Base-by-base conservation (phyloP, 345 rosid genomes). In the Eucalyptus pauciflora region DNA sequence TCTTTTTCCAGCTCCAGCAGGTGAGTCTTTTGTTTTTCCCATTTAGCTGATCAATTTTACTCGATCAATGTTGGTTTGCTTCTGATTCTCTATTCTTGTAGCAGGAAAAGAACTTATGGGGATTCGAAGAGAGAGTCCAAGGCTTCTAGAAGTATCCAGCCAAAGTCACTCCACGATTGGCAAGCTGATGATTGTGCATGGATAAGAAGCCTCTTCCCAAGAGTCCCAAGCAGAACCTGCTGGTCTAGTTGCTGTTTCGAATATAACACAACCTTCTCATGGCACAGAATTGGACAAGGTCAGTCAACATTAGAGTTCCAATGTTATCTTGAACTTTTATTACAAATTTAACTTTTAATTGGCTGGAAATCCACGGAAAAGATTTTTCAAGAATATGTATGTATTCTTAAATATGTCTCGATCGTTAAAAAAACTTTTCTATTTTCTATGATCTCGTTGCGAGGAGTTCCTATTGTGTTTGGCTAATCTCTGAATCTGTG, bases 81-180 rank as follows among this genome's bases (percentile, higher is more conserved):
- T 86, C 87, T 50, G 71, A 33, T 50, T 14, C 37, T 88, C 43
- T 86, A 25, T 89, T 64, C 18, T 80, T 25, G 17, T 88, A 25
- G 45, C 93, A 95, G 96, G 92, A 96, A 94, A 90, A 93, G 95
- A 91, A 45, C 89, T 64, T 87, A 67, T 83, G 91, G 20, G 83
- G 94, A 93, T 90, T 86, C 27, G 2, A 54, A 22, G 60, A 54
- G 60, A 54, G 60, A 54, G 60, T 22, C 60, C 56, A 7, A 89
- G 89, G 81, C 86, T 87, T 89, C 87, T 51, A 91, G 88, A 90
- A 87, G 49, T 88, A 50, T 83, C 50, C 85, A 85, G 86, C 88
- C 54, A 87, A 94, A 92, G 90, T 88, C 58, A 58, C 79, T 71
- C 17, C 93, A 90, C 89, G 89, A 56, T 33, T 43, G 86, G 83